A percentile compares a stretch with the other conserved stretches of the same genome.
These are phyloP conservation scores for Chloranthus sessilifolius DNA, from an alignment of 164 flowering plant genomes.

Conservation along the genomic window DNA sequence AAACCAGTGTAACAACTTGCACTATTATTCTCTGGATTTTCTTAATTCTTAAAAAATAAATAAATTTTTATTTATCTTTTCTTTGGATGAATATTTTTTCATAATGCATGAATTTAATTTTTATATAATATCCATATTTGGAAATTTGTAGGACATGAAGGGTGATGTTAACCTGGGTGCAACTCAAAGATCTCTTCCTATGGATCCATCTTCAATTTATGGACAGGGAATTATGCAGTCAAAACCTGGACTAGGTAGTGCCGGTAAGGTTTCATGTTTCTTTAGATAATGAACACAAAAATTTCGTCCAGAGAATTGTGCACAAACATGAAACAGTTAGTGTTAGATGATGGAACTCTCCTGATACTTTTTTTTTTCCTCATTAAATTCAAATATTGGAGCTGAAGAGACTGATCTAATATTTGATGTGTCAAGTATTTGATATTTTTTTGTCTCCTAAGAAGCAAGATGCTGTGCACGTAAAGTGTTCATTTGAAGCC, in stretches of 20 bases:
- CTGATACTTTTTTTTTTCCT: no score
- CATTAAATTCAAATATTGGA: no score
- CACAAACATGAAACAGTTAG: no score
- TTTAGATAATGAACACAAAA: no score
- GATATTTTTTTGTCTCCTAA: no score
- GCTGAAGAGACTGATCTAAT: no score
- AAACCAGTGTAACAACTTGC: constrained; percentile 43
- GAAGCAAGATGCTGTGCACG: no score
- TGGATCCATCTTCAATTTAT: constrained; percentile 81
- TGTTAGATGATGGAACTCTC: no score
- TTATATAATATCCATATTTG: constrained; percentile 3
- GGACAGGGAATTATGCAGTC: constrained; percentile 79
- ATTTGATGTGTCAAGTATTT: no score
- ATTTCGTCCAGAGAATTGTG: no score
- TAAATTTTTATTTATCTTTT: background rate
- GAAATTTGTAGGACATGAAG: constrained; percentile 57
- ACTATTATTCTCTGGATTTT: constrained; percentile 4
- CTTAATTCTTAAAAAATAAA: no score
- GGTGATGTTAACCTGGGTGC: constrained; percentile 58
- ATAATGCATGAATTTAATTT: background rate
- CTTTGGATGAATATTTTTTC: background rate
- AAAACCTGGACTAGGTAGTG: constrained; percentile 63
- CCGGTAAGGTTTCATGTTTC: constrained; percentile 36
- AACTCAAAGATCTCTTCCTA: constrained; percentile 58
- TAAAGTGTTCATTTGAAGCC: no score